Percentiles rank a stretch among this genome's conserved stretches.
These are phyloP conservation scores for Boeremia lycopersici DNA, from an alignment of 2,329 filamentous ascomycete species.

Conservation along the genomic window DNA sequence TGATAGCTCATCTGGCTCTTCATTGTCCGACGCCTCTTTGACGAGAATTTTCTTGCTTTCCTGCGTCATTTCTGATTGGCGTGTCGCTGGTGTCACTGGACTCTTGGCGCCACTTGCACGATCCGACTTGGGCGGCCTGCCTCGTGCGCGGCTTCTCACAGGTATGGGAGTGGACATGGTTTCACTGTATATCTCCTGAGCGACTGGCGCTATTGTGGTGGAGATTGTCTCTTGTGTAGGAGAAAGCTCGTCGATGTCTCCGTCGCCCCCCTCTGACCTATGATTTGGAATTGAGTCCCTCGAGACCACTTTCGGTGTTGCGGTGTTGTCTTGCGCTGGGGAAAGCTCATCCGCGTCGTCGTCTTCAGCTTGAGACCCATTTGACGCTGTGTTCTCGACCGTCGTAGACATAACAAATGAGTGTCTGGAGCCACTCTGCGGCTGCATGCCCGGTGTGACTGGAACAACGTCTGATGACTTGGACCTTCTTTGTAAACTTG, in stretches of 20 bases:
- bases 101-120: slow-evolving; percentile 4
- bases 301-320: slow-evolving; percentile 22
- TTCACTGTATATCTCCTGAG: neutral
- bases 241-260: slow-evolving; percentile 32
- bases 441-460: slow-evolving; percentile 31
- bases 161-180: slow-evolving; percentile 1
- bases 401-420: slow-evolving; percentile 20
- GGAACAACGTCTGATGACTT: slow-evolving; percentile 31
- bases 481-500: slow-evolving; percentile 25
- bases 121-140: slow-evolving; percentile 19
- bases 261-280: slow-evolving; percentile 10
- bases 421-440: slow-evolving; percentile 17
- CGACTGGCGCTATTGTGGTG: neutral
- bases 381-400: slow-evolving; percentile 22
- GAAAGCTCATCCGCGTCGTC: slow-evolving; percentile 41
- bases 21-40: slow-evolving; percentile 11
- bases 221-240: neutral
- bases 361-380: slow-evolving; percentile 20
- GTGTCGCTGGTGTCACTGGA: slow-evolving; percentile 21
- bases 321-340: slow-evolving; percentile 18
- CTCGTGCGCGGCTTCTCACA: slow-evolving; percentile 5
- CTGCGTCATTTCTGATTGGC: slow-evolving; percentile 16
- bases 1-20: slow-evolving; percentile 29
- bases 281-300: slow-evolving; percentile 13
- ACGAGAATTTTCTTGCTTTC: neutral